A percentile compares a stretch with the other conserved stretches of the same genome.
Evolutionary conservation across 2,329 filamentous ascomycete species (phyloP).

Genomic region (Colletotrichum filicis): DNA sequence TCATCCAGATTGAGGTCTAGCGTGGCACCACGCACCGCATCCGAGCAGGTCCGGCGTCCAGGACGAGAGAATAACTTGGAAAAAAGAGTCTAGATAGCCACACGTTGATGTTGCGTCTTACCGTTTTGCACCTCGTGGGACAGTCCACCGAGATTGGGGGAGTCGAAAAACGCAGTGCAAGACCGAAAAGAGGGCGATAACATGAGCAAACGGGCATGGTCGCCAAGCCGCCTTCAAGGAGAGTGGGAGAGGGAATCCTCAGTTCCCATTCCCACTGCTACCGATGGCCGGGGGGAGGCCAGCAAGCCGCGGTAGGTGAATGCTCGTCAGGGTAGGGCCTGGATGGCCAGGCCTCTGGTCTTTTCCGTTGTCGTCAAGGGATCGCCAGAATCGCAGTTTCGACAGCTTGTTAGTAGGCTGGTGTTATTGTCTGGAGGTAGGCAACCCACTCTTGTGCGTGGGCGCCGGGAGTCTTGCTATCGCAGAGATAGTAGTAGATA

Average conservation of each 20-base stretch:
- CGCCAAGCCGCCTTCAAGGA: background rate
- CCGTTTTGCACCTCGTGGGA: background rate
- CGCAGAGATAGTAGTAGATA: too few relatives aligned
- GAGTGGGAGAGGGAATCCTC: background rate
- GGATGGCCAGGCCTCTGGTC: background rate
- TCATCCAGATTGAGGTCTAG: conserved; percentile 21
- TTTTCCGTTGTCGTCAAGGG: background rate
- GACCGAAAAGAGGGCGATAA: background rate
- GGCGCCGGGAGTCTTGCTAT: too few relatives aligned
- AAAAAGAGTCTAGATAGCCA: background rate
- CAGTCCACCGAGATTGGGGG: background rate
- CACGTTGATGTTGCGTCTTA: background rate
- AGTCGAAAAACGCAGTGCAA: conserved; percentile 5
- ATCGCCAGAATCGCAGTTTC: too few relatives aligned
- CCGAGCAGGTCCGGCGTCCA: background rate
- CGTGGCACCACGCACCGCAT: background rate
- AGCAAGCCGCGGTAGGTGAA: background rate
- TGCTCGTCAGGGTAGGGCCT: background rate
- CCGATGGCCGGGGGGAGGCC: background rate
- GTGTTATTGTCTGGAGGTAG: too few relatives aligned
- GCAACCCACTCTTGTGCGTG: too few relatives aligned
- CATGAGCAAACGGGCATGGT: background rate
- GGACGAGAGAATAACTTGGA: background rate
- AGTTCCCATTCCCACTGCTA: background rate
- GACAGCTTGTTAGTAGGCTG: too few relatives aligned